A percentile compares a stretch with the other conserved stretches of the same genome.
These are phyloP conservation scores for Panicum miliaceum DNA, from an alignment of 176 grass and related monocot genomes.

Conservation along the genomic window DNA sequence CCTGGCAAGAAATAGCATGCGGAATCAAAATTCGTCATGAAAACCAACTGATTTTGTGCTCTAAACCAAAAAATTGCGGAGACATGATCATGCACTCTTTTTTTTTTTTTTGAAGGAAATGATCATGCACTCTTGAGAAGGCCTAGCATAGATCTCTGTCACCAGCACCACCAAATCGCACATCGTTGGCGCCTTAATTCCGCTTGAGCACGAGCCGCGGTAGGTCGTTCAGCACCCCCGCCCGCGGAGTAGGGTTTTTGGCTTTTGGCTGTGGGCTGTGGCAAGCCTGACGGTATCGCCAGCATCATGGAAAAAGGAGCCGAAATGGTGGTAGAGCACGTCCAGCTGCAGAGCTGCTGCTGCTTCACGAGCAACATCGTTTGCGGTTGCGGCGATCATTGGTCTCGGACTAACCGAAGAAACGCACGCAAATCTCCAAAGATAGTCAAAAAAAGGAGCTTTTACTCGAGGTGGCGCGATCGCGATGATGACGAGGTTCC, in stretches of 20 bases:
- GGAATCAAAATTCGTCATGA: background rate
- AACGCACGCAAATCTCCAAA: constrained; percentile 8
- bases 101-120: too few relatives aligned
- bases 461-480: background rate
- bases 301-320: background rate
- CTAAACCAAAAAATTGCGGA: too few relatives aligned
- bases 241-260: too few relatives aligned
- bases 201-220: too few relatives aligned
- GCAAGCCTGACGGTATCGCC: too few relatives aligned
- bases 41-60: background rate
- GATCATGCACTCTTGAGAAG: background rate
- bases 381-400: background rate
- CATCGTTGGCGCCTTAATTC: too few relatives aligned
- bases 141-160: background rate
- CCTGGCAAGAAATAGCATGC: background rate
- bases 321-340: background rate
- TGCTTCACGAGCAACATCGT: background rate
- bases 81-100: too few relatives aligned
- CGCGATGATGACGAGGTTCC: constrained; percentile 32
- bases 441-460: constrained; percentile 8
- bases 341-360: background rate
- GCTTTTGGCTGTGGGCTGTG: too few relatives aligned
- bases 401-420: background rate
- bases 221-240: too few relatives aligned
- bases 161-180: background rate